Percentiles rank a stretch among this genome's conserved stretches.
Evolutionary conservation across 2,329 filamentous ascomycete genomes (phyloP).

Genomic region (Colletotrichum abscissum): DNA sequence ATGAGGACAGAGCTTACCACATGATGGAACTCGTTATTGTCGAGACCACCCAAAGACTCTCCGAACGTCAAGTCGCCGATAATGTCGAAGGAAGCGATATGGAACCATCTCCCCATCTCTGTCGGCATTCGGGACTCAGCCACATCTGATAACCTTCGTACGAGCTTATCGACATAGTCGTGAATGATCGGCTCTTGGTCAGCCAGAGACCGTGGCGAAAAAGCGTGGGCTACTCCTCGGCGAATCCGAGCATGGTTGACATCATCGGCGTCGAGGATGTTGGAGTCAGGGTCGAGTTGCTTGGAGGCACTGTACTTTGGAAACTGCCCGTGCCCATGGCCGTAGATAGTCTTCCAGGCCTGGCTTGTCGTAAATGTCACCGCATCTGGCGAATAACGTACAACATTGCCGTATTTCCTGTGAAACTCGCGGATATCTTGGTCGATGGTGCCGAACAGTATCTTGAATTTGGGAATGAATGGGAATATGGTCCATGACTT

Average conservation of each 20-base stretch:
- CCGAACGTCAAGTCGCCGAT: constrained; percentile 45
- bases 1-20: constrained; percentile 40
- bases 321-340: background rate
- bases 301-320: background rate
- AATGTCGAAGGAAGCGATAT: constrained; percentile 42
- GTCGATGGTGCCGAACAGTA: constrained; percentile 1
- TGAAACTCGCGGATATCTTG: constrained; percentile 45
- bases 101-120: constrained; percentile 6
- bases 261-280: constrained; percentile 4
- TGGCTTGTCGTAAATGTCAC: constrained; percentile 52
- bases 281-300: background rate
- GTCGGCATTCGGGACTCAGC: constrained; percentile 7
- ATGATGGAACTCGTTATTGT: constrained; percentile 37
- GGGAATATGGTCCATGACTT: background rate
- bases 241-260: constrained; percentile 9
- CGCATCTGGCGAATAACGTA: constrained; percentile 57
- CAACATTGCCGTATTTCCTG: constrained; percentile 53
- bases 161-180: constrained; percentile 40
- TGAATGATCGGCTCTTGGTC: constrained; percentile 43
- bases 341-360: constrained; percentile 51
- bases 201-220: constrained; percentile 42
- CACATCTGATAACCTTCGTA: constrained; percentile 36
- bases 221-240: constrained; percentile 41
- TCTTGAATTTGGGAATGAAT: background rate
- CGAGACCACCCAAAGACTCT: constrained; percentile 41